phyloP scores from a whole-genome alignment of 2,329 filamentous ascomycete genomes.

The Beauveria medogensis region DNA sequence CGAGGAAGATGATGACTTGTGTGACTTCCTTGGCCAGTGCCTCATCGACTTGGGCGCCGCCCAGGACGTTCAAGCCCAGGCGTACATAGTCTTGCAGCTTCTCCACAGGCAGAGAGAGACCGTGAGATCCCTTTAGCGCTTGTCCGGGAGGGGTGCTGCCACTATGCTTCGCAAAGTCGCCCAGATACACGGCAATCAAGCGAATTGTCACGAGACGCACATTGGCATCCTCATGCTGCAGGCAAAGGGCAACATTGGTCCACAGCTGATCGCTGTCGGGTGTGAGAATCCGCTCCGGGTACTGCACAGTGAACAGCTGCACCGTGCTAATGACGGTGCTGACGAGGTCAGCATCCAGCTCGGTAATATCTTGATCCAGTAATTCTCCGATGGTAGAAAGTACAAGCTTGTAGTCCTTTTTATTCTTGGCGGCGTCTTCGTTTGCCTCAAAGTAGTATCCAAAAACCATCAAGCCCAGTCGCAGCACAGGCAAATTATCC shows the following conservation, averaged over 20 bases:
- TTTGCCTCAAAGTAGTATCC: conserved; percentile 71
- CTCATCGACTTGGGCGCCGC: conserved; percentile 57
- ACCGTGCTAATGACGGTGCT: conserved; percentile 66
- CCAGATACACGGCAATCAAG: conserved; percentile 68
- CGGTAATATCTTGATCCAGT: conserved; percentile 43
- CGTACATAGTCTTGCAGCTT: conserved; percentile 55
- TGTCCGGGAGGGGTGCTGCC: conserved; percentile 39
- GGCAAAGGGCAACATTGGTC: conserved; percentile 56
- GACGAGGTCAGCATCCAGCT: conserved; percentile 60
- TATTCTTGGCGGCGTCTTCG: conserved; percentile 48
- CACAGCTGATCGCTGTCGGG: conserved; percentile 58
- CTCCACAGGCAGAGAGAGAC: conserved; percentile 56
- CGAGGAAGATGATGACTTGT: conserved; percentile 77
- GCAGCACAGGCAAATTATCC: conserved; percentile 61
- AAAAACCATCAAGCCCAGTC: conserved; percentile 73
- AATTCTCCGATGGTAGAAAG: conserved; percentile 45
- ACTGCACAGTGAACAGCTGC: conserved; percentile 57
- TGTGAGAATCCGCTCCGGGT: conserved; percentile 56
- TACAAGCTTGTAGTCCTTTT: conserved; percentile 60
- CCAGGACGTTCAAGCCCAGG: conserved; percentile 45
- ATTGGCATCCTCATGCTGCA: conserved; percentile 63
- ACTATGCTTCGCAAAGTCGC: conserved; percentile 63
- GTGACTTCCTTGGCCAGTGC: conserved; percentile 70
- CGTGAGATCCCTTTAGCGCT: conserved; percentile 61
- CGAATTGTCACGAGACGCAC: conserved; percentile 72